Evolutionary conservation across 768 basidiomycete species (phyloP).

Genomic region (Strobilomyces echinocephalus): DNA sequence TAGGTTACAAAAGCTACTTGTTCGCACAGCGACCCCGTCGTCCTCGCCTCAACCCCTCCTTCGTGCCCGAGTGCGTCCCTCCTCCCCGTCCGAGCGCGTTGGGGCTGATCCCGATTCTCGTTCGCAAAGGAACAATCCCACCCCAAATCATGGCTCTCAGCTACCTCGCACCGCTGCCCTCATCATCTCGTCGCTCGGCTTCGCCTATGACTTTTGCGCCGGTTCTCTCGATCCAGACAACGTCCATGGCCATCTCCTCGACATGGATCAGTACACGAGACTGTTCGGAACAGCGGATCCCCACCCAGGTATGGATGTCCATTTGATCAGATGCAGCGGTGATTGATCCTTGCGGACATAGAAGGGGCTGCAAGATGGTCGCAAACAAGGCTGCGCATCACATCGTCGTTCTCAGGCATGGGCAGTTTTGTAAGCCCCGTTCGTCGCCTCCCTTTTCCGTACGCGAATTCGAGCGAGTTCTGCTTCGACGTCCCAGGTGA

Average conservation of each 20-base stretch:
- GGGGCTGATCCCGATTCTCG: neutral
- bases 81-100: neutral
- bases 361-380: slow-evolving; percentile 87
- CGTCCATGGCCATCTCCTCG: slow-evolving; percentile 73
- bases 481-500: slow-evolving; percentile 21
- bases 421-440: slow-evolving; percentile 78
- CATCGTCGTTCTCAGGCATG: slow-evolving; percentile 81
- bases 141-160: slow-evolving; percentile 79
- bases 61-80: slow-evolving; percentile 81
- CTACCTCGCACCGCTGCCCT: slow-evolving; percentile 85
- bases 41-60: slow-evolving; percentile 92
- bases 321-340: neutral
- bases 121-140: slow-evolving; percentile 75
- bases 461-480: no score
- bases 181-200: slow-evolving; percentile 83
- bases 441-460: neutral
- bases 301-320: slow-evolving; percentile 60
- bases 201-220: slow-evolving; percentile 87
- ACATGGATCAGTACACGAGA: slow-evolving; percentile 92
- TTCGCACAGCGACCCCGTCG: slow-evolving; percentile 89
- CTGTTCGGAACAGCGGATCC: slow-evolving; percentile 93
- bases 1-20: slow-evolving; percentile 87
- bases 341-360: slow-evolving; percentile 24
- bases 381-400: slow-evolving; percentile 68
- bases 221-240: slow-evolving; percentile 78